Evolutionary conservation across 352 stramenopile genomes (phyloP).

Genomic region (Globisporangium solare): DNA sequence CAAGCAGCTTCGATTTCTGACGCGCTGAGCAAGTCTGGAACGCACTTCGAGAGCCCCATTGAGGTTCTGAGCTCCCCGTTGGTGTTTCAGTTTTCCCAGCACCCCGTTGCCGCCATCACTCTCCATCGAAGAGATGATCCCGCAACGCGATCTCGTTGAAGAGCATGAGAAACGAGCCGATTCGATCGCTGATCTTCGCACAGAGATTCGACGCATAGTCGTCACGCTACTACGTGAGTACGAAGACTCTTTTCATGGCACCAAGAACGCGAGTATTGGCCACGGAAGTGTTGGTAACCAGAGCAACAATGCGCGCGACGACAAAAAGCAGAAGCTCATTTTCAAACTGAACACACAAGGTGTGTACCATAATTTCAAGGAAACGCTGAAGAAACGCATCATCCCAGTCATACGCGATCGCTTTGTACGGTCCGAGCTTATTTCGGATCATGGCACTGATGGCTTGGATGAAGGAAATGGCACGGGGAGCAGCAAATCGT

Average conservation of each 20-base stretch:
- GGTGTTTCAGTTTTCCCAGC: conserved; percentile 33
- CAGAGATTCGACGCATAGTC: conserved; percentile 58
- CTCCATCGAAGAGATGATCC: conserved; percentile 47
- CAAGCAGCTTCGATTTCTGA: conserved; percentile 20
- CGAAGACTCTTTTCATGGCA: conserved; percentile 23
- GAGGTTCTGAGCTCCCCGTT: conserved; percentile 34
- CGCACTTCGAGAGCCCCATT: conserved; percentile 22
- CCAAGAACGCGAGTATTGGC: neutral
- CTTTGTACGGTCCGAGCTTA: conserved; percentile 24
- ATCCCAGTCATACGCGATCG: conserved; percentile 63
- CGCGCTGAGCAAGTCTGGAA: conserved; percentile 20
- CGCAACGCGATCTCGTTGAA: conserved; percentile 37
- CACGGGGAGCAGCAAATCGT: neutral
- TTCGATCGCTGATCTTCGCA: conserved; percentile 34
- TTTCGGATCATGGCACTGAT: conserved; percentile 16
- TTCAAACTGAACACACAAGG: conserved; percentile 76
- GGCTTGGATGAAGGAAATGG: conserved; percentile 9
- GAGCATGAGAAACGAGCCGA: conserved; percentile 43
- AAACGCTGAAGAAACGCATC: conserved; percentile 80
- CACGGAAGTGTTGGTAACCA: neutral
- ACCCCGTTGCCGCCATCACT: conserved; percentile 19
- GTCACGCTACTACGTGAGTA: conserved; percentile 61
- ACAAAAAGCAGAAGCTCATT: conserved; percentile 69
- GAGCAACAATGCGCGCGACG: conserved; percentile 29
- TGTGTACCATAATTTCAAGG: conserved; percentile 77